Percentiles rank a stretch among this genome's conserved stretches.
Evolutionary conservation across 2,329 filamentous ascomycete genomes (phyloP).

Genomic region (Verticillium zaregamsianum): DNA sequence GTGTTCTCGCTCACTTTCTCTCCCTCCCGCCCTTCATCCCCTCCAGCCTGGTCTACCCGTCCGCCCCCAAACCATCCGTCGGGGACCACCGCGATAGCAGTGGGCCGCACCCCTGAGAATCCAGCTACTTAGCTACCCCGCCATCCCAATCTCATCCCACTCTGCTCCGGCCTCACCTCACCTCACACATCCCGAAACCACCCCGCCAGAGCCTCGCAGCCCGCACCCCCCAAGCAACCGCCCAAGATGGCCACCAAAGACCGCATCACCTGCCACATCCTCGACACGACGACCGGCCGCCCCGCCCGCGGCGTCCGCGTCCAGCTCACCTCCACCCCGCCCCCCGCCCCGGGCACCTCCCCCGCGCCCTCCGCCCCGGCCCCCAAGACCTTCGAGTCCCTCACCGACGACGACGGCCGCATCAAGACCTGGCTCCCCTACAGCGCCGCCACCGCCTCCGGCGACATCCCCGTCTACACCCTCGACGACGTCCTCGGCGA

Average conservation of each 20-base stretch:
- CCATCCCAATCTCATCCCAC: conserved; percentile 1
- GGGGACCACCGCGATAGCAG: neutral
- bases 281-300: conserved; percentile 72
- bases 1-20: too few species aligned
- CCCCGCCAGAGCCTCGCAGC: neutral
- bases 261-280: conserved; percentile 81
- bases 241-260: conserved; percentile 35
- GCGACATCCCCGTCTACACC: conserved; percentile 55
- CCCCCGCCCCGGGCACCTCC: conserved; percentile 20
- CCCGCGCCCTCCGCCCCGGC: conserved; percentile 22
- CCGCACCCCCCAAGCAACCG: neutral
- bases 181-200: neutral
- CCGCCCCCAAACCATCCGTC: neutral
- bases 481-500: conserved; percentile 51
- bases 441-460: conserved; percentile 43
- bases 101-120: neutral
- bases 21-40: too few species aligned
- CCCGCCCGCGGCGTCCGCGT: conserved; percentile 66
- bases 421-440: conserved; percentile 65
- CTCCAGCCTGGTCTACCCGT: neutral
- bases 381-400: conserved; percentile 53
- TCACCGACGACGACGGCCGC: conserved; percentile 73
- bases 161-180: neutral
- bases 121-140: conserved; percentile 1
- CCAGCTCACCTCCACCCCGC: conserved; percentile 48